These are phyloP conservation scores for Neurospora sp. DNA, from an alignment of 2,329 filamentous ascomycete genomes.

Conservation along the genomic window DNA sequence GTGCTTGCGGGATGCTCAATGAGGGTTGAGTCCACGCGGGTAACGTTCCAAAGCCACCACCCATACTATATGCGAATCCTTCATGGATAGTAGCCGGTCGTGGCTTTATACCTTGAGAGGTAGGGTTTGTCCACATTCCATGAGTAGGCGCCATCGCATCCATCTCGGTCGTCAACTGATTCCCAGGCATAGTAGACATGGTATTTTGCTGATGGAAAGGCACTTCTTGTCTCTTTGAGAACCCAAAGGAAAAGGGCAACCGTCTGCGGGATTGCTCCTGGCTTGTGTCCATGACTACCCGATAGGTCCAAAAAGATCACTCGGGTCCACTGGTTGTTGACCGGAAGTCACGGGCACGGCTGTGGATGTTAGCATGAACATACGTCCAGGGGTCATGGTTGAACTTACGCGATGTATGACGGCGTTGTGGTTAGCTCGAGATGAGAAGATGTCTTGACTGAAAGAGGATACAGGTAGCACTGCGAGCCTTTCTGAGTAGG, in stretches of 20 bases:
- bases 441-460: neutral
- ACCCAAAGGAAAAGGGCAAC: neutral
- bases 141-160: conserved; percentile 37
- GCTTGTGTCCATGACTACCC: conserved; percentile 38
- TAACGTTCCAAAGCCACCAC: conserved; percentile 41
- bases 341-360: conserved; percentile 24
- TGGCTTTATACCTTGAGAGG: conserved; percentile 38
- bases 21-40: conserved; percentile 46
- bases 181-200: conserved; percentile 40
- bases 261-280: conserved; percentile 28
- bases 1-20: conserved; percentile 30
- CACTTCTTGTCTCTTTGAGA: conserved; percentile 28
- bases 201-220: conserved; percentile 12
- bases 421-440: neutral
- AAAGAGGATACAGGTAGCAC: conserved; percentile 14
- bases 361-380: conserved; percentile 29
- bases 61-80: conserved; percentile 48
- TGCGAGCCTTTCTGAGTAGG: conserved; percentile 15
- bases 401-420: neutral
- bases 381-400: neutral
- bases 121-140: conserved; percentile 46
- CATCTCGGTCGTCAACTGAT: conserved; percentile 36
- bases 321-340: conserved; percentile 16
- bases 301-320: neutral
- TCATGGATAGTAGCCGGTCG: conserved; percentile 52